Evolutionary conservation across 2,329 filamentous ascomycete species (phyloP).

Genomic region (Arthroderma sp.): DNA sequence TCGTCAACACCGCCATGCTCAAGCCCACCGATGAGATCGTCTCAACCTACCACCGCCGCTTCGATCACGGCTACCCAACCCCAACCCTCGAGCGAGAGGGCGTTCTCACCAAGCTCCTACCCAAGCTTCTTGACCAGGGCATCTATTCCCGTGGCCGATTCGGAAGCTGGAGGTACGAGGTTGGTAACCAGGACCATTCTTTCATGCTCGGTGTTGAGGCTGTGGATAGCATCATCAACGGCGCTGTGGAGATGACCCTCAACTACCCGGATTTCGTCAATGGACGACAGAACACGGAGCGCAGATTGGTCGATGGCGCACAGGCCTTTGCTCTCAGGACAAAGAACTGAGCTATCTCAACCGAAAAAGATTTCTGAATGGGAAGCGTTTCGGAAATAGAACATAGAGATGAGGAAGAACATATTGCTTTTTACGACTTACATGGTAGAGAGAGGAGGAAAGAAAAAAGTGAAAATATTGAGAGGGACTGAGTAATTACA

Average conservation of each 20-base stretch:
- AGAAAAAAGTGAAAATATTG: background rate
- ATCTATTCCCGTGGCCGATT: slow-evolving; percentile 96
- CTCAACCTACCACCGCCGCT: slow-evolving; percentile 93
- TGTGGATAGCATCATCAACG: slow-evolving; percentile 78
- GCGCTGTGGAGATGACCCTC: slow-evolving; percentile 79
- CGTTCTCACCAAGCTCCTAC: slow-evolving; percentile 81
- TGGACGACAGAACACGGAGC: slow-evolving; percentile 49
- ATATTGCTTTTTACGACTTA: background rate
- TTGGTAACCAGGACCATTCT: slow-evolving; percentile 92
- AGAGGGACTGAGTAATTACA: background rate
- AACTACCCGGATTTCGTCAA: slow-evolving; percentile 98
- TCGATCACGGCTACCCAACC: slow-evolving; percentile 97
- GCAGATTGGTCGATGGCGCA: slow-evolving; percentile 44
- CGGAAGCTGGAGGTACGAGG: slow-evolving; percentile 96
- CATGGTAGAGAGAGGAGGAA: background rate
- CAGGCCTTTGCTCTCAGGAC: slow-evolving; percentile 7
- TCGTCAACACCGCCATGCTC: slow-evolving; percentile 97
- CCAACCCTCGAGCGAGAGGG: slow-evolving; percentile 90
- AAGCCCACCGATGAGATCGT: slow-evolving; percentile 85
- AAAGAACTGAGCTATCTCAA: background rate
- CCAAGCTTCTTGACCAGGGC: slow-evolving; percentile 78
- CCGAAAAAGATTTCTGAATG: background rate
- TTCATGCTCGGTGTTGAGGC: slow-evolving; percentile 97
- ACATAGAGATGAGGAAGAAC: background rate
- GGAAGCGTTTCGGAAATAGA: background rate